Base-by-base conservation (phyloP, 768 basidiomycete species). In the Phanerochaete sordida region DNA sequence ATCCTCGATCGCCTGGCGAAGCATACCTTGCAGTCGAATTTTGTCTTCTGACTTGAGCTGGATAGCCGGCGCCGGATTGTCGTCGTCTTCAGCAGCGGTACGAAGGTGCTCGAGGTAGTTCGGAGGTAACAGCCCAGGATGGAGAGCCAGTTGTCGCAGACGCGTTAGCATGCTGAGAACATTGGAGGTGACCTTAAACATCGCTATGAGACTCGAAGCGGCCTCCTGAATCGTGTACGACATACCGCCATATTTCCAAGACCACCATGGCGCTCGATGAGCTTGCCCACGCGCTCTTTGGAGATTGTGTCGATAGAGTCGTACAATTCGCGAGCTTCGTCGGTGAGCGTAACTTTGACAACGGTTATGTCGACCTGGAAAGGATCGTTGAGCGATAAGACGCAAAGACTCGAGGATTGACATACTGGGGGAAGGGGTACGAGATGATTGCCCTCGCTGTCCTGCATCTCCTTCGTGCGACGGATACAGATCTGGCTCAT, bases 381-480 rank as follows among this genome's bases (percentile, higher is more conserved):
- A 7, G 65, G 15, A 60, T 24, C 21, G 52, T 26, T 27, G 5
- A 33, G 21, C 23, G 26, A 50, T 51, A 2, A 52, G 28, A 6
- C 6, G 33, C 33, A 35, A 23, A 51, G 1, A 2, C 28, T 50
- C 8, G 19, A 27, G 12, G 1, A 1, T n/a, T 33, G 51, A 23
- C 23, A 68, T 67, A 84, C 86, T 5, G 88, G 83, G 37, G 95
- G 94, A 13, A 97, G 78, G 15, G 85, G 79, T 2, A 97, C 82
- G 8, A 97, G 76, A 16, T 79, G 74, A 19, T 87, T 85, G 21
- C 95, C 95, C 19, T 83, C 72, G 7, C 76, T 79, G 68, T 95
- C 91, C 80, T 91, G 88, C 89, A 96, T 95, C 85, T 93, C 91
- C 72, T 93, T 93, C 16, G 91, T 93, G 45, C 92, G 82, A 26